phyloP scores from a whole-genome alignment of 257 asterid species.

The Solanum pinnatisectum region DNA sequence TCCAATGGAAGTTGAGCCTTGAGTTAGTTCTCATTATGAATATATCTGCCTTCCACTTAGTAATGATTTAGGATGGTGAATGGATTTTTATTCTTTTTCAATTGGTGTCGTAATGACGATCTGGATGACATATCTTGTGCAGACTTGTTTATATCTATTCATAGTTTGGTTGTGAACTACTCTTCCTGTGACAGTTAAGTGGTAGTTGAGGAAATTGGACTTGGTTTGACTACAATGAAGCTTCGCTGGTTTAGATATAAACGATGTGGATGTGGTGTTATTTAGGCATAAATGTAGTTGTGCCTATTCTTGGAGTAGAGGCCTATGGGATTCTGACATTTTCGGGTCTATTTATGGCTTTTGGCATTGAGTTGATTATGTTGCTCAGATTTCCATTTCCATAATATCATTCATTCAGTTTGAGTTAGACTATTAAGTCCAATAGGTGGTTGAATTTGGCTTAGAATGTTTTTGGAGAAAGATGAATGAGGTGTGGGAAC shows the following conservation, averaged over 20 bases:
- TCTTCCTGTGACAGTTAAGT: not conserved
- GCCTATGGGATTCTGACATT: not conserved
- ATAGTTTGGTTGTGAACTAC: not conserved
- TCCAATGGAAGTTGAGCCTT: not conserved
- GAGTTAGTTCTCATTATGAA: not conserved
- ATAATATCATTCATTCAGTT: not conserved
- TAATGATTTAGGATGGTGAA: not conserved
- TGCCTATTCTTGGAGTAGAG: not conserved
- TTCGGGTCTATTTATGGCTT: not conserved
- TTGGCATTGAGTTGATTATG: not conserved
- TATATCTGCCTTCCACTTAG: not conserved
- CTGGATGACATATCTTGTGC: not conserved
- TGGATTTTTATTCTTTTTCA: not conserved
- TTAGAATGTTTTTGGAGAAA: not conserved
- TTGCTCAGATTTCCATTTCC: not conserved
- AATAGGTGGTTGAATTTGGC: not conserved
- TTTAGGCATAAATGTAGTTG: not conserved
- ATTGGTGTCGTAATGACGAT: not conserved
- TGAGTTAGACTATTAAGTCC: not conserved
- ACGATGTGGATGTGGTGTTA: not conserved
- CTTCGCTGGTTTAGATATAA: not conserved
- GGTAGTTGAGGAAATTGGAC: not conserved
- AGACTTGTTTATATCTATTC: not conserved
- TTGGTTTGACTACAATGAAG: not conserved
- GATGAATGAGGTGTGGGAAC: not conserved